Percentiles rank a stretch among this genome's conserved stretches.
phyloP scores from a whole-genome alignment of 2,329 filamentous ascomycete species.

The Cladophialophora carrionii region DNA sequence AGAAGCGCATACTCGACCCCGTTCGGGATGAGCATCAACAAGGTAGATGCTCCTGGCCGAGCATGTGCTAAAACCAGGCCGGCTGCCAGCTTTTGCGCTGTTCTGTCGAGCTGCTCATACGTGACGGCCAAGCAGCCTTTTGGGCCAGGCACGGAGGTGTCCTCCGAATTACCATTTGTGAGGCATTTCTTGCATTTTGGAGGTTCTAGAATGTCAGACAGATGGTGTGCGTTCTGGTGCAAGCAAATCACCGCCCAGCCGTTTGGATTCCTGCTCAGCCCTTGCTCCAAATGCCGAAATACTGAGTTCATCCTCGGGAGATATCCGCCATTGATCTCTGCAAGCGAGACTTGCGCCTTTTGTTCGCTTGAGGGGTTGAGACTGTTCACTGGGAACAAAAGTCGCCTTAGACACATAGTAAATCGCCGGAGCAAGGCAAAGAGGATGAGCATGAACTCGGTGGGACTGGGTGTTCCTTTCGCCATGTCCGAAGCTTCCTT shows the following conservation, averaged over 20 bases:
- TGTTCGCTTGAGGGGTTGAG: not conserved
- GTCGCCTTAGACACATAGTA: not conserved
- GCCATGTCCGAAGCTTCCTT: too few relatives aligned
- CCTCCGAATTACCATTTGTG: not conserved
- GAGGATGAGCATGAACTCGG: too few relatives aligned
- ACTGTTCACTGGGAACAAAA: not conserved
- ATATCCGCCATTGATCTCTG: not conserved
- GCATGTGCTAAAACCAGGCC: not conserved
- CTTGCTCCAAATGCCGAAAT: not conserved
- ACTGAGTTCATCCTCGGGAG: constrained; percentile 1
- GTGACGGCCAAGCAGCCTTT: not conserved
- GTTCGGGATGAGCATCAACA: not conserved
- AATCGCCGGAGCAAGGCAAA: too few relatives aligned
- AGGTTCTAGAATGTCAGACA: not conserved
- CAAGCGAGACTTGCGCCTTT: not conserved
- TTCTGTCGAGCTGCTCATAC: not conserved
- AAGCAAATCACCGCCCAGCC: not conserved
- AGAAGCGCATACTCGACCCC: constrained; percentile 1
- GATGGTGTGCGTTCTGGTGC: not conserved
- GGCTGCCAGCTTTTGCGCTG: not conserved
- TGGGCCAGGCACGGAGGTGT: not conserved
- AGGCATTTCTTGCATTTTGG: not conserved
- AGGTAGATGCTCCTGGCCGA: not conserved
- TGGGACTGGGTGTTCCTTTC: too few relatives aligned
- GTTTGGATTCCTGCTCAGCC: not conserved